Evolutionary conservation across 345 rosid genomes (phyloP).

Genomic region (Aegle marmelos): DNA sequence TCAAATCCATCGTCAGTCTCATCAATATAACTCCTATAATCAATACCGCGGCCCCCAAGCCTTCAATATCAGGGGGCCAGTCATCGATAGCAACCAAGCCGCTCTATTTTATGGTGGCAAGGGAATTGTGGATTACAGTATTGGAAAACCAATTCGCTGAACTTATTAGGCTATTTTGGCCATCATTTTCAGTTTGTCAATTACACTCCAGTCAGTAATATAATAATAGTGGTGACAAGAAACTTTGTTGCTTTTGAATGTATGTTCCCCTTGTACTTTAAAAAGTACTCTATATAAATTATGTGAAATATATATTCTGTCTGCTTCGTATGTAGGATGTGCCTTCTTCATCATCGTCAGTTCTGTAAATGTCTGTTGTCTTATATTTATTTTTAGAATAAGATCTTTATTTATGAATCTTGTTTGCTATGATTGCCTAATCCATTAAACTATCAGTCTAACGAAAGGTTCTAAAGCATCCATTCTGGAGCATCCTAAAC

Average conservation of each 20-base stretch:
- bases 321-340: background rate
- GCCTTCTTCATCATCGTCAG: no score
- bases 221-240: background rate
- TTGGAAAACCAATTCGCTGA: background rate
- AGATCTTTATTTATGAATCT: no score
- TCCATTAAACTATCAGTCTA: no score
- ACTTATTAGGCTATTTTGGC: background rate
- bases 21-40: background rate
- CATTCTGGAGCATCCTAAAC: no score
- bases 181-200: background rate
- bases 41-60: background rate
- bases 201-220: background rate
- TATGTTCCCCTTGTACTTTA: background rate
- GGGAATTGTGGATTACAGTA: background rate
- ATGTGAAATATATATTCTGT: background rate
- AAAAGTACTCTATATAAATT: background rate
- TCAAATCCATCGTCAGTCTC: background rate
- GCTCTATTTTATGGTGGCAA: background rate
- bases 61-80: background rate
- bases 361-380: no score
- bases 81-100: background rate
- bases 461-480: no score
- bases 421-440: no score
- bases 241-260: background rate
- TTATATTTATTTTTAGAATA: no score